phyloP scores from a whole-genome alignment of 1,284 basidiomycete species.

The Phellopilus nigrolimitatus region DNA sequence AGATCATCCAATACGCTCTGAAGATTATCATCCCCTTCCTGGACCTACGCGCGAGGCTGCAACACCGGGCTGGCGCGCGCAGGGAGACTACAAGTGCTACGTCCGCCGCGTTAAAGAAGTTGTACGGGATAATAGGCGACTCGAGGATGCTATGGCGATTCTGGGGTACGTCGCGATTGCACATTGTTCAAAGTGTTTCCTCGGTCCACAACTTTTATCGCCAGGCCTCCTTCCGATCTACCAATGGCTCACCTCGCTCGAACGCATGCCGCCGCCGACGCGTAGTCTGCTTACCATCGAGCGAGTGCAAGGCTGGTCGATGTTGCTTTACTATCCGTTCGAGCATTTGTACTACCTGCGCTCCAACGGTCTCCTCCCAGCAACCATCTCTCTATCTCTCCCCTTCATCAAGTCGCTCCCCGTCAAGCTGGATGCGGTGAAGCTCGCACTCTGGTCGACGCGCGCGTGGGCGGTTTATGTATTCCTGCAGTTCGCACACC shows the following conservation, averaged over 20 bases:
- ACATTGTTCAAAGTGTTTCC: neutral
- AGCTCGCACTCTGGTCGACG: conserved; percentile 60
- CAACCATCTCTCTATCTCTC: conserved; percentile 40
- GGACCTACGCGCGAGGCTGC: conserved; percentile 59
- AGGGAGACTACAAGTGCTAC: conserved; percentile 44
- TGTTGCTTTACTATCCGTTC: conserved; percentile 79
- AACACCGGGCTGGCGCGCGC: conserved; percentile 55
- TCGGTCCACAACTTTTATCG: neutral
- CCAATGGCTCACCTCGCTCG: conserved; percentile 72
- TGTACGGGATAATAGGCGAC: conserved; percentile 55
- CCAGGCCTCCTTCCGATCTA: conserved; percentile 70
- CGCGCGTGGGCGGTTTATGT: conserved; percentile 78
- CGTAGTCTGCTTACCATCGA: conserved; percentile 69
- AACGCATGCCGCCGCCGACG: conserved; percentile 64
- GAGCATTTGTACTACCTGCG: conserved; percentile 74
- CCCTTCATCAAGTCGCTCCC: conserved; percentile 29
- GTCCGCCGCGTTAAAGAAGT: conserved; percentile 50
- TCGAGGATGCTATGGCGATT: conserved; percentile 70
- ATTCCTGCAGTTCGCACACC: conserved; percentile 65
- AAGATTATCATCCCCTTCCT: conserved; percentile 66
- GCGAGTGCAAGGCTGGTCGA: conserved; percentile 77
- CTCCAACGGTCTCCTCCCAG: conserved; percentile 58
- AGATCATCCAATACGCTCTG: conserved; percentile 68
- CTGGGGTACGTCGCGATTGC: conserved; percentile 51
- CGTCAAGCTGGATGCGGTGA: conserved; percentile 42